A percentile compares a stretch with the other conserved stretches of the same genome.
Conservation (phyloP, 192 early-diverging fungal genomes). For the Piromyces finnis region DNA sequence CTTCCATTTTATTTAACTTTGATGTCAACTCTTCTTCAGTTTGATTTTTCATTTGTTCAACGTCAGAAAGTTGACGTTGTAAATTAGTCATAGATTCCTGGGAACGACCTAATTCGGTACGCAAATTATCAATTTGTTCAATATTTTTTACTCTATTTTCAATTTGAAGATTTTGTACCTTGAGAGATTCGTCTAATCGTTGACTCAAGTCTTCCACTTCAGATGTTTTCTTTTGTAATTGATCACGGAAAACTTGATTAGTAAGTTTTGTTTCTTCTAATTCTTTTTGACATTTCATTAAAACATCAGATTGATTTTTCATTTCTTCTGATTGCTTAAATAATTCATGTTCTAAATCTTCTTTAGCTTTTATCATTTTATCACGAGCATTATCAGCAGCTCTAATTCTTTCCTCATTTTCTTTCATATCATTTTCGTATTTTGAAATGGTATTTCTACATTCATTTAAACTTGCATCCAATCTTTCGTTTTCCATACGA, state of each 20-base stretch:
- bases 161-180: neutral
- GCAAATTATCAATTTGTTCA: neutral
- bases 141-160: neutral
- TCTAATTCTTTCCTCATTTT: neutral
- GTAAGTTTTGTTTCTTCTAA: neutral
- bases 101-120: neutral
- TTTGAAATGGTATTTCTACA: neutral
- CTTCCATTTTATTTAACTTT: neutral
- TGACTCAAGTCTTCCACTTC: neutral
- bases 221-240: neutral
- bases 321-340: neutral
- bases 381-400: neutral
- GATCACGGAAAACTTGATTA: neutral
- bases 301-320: neutral
- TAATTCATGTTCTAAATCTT: neutral
- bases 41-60: neutral
- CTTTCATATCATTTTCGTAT: neutral
- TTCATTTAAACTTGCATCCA: neutral
- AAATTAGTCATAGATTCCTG: neutral
- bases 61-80: neutral
- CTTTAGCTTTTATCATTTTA: neutral
- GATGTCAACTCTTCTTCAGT: neutral
- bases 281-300: neutral
- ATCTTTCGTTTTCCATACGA: neutral
- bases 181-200: neutral